A percentile compares a stretch with the other conserved stretches of the same genome.
Conservation (phyloP, 2,329 filamentous ascomycete genomes). For the Aureobasidium leucospermi region DNA sequence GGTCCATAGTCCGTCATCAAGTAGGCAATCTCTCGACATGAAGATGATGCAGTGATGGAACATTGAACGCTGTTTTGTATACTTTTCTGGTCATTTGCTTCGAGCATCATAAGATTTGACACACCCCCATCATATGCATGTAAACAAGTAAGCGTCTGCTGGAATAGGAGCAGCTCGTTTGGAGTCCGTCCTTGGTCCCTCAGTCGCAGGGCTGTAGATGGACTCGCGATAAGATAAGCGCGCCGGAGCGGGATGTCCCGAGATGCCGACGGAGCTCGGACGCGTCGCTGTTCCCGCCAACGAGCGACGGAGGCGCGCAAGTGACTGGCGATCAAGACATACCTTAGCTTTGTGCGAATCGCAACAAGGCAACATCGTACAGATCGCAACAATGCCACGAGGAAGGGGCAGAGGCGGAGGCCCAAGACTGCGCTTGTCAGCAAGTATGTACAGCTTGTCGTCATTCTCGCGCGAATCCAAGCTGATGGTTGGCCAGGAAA, state of each 20-base stretch:
- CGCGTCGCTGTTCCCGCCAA: too few relatives aligned
- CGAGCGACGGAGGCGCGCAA: too few relatives aligned
- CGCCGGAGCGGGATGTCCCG: neutral
- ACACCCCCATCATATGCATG: too few relatives aligned
- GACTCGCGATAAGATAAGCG: neutral
- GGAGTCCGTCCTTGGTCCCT: too few relatives aligned
- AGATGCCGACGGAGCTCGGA: neutral
- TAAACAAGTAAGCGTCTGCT: too few relatives aligned
- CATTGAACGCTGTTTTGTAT: too few relatives aligned
- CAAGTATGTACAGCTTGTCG: neutral
- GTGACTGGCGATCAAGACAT: neutral
- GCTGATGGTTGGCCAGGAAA: constrained; percentile 18
- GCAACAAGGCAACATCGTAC: neutral
- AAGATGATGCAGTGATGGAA: too few relatives aligned
- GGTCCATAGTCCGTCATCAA: too few relatives aligned
- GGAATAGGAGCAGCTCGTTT: too few relatives aligned
- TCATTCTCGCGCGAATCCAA: neutral
- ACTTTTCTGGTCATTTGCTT: too few relatives aligned
- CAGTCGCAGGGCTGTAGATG: neutral
- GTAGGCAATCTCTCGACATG: too few relatives aligned
- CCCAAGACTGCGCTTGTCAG: constrained; percentile 10
- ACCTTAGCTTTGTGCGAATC: neutral
- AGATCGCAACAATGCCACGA: constrained; percentile 5
- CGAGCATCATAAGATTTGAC: too few relatives aligned
- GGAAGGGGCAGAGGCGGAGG: constrained; percentile 7